These are phyloP conservation scores for Farysia itapuensis DNA, from an alignment of 1,284 basidiomycete genomes.

Conservation along the genomic window DNA sequence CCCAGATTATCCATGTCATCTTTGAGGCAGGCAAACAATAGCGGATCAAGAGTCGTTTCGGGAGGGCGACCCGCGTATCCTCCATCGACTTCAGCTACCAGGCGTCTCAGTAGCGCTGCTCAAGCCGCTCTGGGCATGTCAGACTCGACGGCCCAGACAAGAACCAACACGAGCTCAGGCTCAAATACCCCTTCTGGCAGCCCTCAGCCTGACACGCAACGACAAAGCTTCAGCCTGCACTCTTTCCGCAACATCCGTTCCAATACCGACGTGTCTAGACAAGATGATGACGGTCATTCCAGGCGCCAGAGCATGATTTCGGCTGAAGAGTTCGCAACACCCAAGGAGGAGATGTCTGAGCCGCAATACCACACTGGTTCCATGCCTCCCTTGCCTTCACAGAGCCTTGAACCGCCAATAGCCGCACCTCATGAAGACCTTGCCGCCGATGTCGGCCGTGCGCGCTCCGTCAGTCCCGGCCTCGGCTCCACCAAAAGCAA, in stretches of 20 bases:
- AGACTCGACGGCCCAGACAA: slow-evolving; percentile 7
- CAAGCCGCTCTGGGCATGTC: slow-evolving; percentile 2
- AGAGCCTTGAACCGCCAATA: background rate
- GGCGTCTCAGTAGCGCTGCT: slow-evolving; percentile 5
- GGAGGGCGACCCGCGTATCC: slow-evolving; percentile 1
- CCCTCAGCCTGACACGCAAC: slow-evolving; percentile 6
- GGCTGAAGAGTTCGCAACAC: slow-evolving; percentile 31
- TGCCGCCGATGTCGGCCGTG: background rate
- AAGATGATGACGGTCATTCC: slow-evolving; percentile 15
- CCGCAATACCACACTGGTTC: slow-evolving; percentile 1
- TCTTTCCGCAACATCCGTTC: slow-evolving; percentile 39
- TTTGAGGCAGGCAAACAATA: too few species aligned
- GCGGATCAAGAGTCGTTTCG: too few species aligned
- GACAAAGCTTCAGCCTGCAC: slow-evolving; percentile 33
- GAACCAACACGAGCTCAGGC: slow-evolving; percentile 11
- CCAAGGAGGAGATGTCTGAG: slow-evolving; percentile 28
- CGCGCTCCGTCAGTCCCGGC: background rate
- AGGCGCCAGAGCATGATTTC: slow-evolving; percentile 32
- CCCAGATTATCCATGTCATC: background rate
- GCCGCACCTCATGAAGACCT: slow-evolving; percentile 2
- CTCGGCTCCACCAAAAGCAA: background rate
- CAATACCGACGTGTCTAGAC: slow-evolving; percentile 16
- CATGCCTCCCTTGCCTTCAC: too few species aligned
- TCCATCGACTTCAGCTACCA: slow-evolving; percentile 7
- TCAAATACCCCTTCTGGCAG: slow-evolving; percentile 16